Evolutionary conservation across 1,284 basidiomycete species (phyloP).

Genomic region (Ganoderma resinaceum): DNA sequence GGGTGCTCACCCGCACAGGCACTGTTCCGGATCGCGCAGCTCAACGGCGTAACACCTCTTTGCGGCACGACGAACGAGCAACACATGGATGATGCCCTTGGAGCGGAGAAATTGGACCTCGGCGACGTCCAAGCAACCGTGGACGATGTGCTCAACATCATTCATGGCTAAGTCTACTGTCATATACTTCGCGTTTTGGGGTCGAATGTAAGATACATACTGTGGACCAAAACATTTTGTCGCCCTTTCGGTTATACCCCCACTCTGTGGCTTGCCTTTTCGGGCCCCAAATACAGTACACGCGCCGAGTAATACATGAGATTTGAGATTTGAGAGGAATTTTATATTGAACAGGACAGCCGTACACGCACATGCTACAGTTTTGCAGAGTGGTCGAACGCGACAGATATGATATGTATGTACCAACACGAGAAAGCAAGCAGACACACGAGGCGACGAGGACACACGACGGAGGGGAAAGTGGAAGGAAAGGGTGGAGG

Average conservation of each 20-base stretch:
- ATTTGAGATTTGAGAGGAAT: slow-evolving; percentile 36
- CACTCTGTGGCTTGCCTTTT: neutral
- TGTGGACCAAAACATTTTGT: too few species aligned
- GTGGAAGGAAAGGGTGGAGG: neutral
- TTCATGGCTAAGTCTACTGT: neutral
- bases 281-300: too few species aligned
- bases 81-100: slow-evolving; percentile 63
- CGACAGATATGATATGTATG: slow-evolving; percentile 36
- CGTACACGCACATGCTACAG: slow-evolving; percentile 51
- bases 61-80: slow-evolving; percentile 69
- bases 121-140: slow-evolving; percentile 37
- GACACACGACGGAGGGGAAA: neutral
- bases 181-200: neutral
- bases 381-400: slow-evolving; percentile 42
- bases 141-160: slow-evolving; percentile 16
- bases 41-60: slow-evolving; percentile 66
- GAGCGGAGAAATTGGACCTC: slow-evolving; percentile 44
- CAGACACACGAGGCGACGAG: slow-evolving; percentile 33
- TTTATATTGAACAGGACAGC: slow-evolving; percentile 42
- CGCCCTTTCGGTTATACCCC: neutral
- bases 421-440: slow-evolving; percentile 39
- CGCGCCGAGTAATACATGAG: neutral
- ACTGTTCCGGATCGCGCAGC: slow-evolving; percentile 71
- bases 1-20: slow-evolving; percentile 68
- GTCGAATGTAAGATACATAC: neutral